Conservation (phyloP, 2,329 filamentous ascomycete genomes). For the Xylaria sp. region DNA sequence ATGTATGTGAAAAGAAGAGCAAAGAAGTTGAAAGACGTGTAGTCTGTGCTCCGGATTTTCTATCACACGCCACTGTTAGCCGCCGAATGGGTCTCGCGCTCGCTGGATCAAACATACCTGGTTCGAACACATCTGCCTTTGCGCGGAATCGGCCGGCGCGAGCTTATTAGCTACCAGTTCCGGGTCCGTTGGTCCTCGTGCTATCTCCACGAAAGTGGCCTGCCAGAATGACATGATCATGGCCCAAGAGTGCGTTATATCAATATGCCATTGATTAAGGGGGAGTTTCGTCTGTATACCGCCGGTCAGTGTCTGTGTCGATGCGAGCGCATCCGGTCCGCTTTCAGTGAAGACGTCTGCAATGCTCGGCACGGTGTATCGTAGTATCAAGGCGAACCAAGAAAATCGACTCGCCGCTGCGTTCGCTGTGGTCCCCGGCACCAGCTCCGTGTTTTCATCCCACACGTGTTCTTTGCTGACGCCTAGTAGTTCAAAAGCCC, state of each 20-base stretch:
- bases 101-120: no score
- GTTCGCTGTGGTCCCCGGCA: neutral
- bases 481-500: conserved; percentile 1
- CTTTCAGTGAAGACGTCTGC: neutral
- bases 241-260: conserved; percentile 6
- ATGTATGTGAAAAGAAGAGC: no score
- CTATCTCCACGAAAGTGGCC: conserved; percentile 7
- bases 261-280: conserved; percentile 20
- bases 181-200: neutral
- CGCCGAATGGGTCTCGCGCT: no score
- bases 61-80: no score
- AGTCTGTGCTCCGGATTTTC: no score
- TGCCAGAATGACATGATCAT: conserved; percentile 6
- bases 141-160: neutral
- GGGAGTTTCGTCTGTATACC: neutral
- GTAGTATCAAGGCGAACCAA: neutral
- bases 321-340: conserved; percentile 2
- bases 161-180: neutral
- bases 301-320: neutral
- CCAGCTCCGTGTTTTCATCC: neutral
- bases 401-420: neutral
- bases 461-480: neutral
- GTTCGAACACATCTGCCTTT: conserved; percentile 5
- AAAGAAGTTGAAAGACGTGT: no score
- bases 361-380: neutral